Base-by-base conservation (phyloP, 495 filamentous ascomycete genomes). In the Tuber indicum region DNA sequence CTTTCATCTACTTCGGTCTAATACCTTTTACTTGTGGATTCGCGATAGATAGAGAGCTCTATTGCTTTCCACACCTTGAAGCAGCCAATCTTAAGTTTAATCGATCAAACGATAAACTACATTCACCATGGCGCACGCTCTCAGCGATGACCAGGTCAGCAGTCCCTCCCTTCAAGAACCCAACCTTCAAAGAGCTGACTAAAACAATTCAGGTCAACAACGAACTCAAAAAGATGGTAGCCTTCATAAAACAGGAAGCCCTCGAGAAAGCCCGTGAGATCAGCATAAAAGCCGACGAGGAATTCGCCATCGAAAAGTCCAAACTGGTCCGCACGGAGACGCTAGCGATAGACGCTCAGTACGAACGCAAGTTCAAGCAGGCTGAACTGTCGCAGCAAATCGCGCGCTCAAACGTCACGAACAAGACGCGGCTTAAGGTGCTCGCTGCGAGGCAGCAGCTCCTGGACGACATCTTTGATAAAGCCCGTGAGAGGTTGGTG, bases 141-240 rank as follows among this genome's bases (percentile, higher is more conserved):
- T 98, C 86, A 97, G 94, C 85, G 95, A 98, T 88, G 95, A 97
- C 85, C 94, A 98, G 91, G 95, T 94, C 88, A 79, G 84, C 80
- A 74, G 70, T 75, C 70, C 74, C 76, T 75, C 39, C 73, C 74
- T 70, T 43, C 44, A 49, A 39, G 36, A 42, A 74, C 42, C 46
- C 41, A 16, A 16, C 26, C 80, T 69, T 74, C n/a, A 74, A 62
- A 45, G 19, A 81, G 71, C 46, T 75, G 77, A 66, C 41, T 58
- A 6, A 46, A 52, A n/a, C 72, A 32, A 72, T 49, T 76, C 80
- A 98, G 94, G 95, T 99, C 86, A 89, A 91, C 84, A 89, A 90
- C 85, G 96, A 99, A 89, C 93, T 99, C 85, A 93, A 91, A 88
- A 99, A 99, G 89, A 99, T 99, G 96, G 98, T 96, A 70, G 93